Conservation (phyloP, 345 rosid species). For the Salix brachista region DNA sequence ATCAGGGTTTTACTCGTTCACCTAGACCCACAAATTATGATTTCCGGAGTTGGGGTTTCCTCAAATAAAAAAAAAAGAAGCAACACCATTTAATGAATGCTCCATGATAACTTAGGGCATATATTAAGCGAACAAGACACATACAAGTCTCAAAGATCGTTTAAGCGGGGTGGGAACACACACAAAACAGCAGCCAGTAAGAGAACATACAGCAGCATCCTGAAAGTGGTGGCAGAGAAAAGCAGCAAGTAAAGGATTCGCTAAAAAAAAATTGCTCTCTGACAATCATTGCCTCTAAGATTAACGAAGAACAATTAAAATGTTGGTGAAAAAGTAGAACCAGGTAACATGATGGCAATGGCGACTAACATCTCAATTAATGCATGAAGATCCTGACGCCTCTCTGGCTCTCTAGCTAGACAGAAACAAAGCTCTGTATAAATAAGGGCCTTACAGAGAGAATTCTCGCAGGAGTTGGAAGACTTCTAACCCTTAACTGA, state of each 20-base stretch:
- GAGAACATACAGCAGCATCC: too few relatives aligned
- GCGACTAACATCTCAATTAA: not conserved
- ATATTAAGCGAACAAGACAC: not conserved
- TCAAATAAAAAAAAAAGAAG: too few relatives aligned
- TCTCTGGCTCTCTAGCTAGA: not conserved
- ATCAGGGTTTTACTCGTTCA: too few relatives aligned
- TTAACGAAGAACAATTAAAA: not conserved
- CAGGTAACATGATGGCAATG: not conserved
- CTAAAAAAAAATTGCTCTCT: not conserved
- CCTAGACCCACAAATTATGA: accelerated
- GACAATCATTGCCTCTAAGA: not conserved
- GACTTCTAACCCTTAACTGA: not conserved
- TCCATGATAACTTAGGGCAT: not conserved
- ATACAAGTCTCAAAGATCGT: not conserved
- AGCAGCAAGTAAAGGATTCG: not conserved
- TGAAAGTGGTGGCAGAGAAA: not conserved
- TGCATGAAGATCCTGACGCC: not conserved
- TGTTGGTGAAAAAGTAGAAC: not conserved
- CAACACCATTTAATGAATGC: not conserved
- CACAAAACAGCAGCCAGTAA: too few relatives aligned
- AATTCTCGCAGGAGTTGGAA: not conserved
- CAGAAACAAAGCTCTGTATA: not conserved
- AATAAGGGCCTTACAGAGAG: not conserved
- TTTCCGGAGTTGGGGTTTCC: too few relatives aligned
- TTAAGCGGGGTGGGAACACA: not conserved